phyloP scores from a whole-genome alignment of 768 basidiomycete genomes.

The Lactarius evosmus region DNA sequence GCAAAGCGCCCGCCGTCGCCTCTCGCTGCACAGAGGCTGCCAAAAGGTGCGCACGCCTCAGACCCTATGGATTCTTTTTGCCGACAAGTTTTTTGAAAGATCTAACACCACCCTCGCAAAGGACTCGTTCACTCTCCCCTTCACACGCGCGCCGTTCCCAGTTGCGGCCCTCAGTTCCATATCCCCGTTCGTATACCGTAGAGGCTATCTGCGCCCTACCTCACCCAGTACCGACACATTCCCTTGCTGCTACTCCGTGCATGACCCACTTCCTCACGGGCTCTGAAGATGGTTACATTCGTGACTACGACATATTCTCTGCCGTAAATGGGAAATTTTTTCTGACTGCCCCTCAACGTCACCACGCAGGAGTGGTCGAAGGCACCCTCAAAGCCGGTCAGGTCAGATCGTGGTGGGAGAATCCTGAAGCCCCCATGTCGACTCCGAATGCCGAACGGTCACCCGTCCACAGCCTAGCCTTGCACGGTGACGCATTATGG shows the following conservation, averaged over 20 bases:
- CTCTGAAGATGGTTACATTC: conserved; percentile 89
- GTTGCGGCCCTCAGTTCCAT: conserved; percentile 36
- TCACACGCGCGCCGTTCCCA: conserved; percentile 50
- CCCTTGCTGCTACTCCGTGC: conserved; percentile 82
- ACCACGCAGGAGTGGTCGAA: conserved; percentile 88
- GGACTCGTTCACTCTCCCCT: conserved; percentile 46
- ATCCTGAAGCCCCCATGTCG: conserved; percentile 38
- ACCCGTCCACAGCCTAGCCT: conserved; percentile 86
- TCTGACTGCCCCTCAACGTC: conserved; percentile 83
- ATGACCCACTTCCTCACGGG: conserved; percentile 88
- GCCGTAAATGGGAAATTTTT: conserved; percentile 85
- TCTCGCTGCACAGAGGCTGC: conserved; percentile 28
- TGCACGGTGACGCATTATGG: conserved; percentile 95
- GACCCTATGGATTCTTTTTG: background rate
- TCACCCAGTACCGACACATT: conserved; percentile 82
- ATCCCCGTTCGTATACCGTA: conserved; percentile 71
- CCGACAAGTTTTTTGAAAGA: conserved; percentile 23
- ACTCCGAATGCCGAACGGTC: conserved; percentile 36
- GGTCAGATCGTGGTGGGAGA: conserved; percentile 89
- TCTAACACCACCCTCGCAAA: conserved; percentile 39
- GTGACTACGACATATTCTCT: conserved; percentile 87
- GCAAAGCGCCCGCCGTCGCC: conserved; percentile 32
- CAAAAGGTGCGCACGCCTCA: conserved; percentile 16
- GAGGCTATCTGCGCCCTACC: conserved; percentile 92
- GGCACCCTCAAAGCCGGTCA: conserved; percentile 89